Conservation (phyloP, 2,329 filamentous ascomycete species). For the Daldinia sp. region DNA sequence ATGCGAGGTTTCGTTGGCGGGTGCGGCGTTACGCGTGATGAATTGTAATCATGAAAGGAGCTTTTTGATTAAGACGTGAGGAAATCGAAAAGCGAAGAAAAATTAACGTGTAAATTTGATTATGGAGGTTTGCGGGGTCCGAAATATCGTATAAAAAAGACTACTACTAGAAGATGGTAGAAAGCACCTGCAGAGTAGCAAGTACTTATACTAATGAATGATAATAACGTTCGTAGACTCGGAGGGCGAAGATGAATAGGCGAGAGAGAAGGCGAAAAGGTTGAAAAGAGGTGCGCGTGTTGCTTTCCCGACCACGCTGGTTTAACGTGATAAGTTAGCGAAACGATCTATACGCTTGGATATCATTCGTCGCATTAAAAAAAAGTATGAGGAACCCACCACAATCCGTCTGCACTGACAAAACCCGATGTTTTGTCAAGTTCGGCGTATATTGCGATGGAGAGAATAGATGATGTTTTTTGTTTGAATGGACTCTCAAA, state of each 20-base stretch:
- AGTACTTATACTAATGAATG: too few species aligned
- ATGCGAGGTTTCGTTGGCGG: neutral
- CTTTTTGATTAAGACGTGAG: neutral
- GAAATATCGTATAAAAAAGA: neutral
- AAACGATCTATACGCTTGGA: neutral
- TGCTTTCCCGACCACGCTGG: constrained; percentile 7
- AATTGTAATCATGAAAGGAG: constrained; percentile 12
- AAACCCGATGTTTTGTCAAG: constrained; percentile 19
- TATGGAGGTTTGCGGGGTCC: neutral
- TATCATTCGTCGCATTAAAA: neutral
- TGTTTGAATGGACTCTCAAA: constrained; percentile 14
- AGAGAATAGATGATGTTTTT: constrained; percentile 29
- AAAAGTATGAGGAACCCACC: constrained; percentile 19
- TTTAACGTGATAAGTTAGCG: constrained; percentile 3
- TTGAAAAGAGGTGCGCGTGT: constrained; percentile 14
- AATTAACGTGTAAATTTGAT: neutral
- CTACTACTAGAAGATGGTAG: neutral
- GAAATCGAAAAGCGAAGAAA: neutral
- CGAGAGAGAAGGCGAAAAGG: neutral
- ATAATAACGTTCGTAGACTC: neutral
- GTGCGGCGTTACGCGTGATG: neutral
- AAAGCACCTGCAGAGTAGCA: neutral
- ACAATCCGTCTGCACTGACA: constrained; percentile 16
- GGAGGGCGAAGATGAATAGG: neutral
- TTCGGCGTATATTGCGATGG: constrained; percentile 3